A percentile compares a stretch with the other conserved stretches of the same genome.
Conservation (phyloP, 768 basidiomycete species). For the Leccinum boreale region DNA sequence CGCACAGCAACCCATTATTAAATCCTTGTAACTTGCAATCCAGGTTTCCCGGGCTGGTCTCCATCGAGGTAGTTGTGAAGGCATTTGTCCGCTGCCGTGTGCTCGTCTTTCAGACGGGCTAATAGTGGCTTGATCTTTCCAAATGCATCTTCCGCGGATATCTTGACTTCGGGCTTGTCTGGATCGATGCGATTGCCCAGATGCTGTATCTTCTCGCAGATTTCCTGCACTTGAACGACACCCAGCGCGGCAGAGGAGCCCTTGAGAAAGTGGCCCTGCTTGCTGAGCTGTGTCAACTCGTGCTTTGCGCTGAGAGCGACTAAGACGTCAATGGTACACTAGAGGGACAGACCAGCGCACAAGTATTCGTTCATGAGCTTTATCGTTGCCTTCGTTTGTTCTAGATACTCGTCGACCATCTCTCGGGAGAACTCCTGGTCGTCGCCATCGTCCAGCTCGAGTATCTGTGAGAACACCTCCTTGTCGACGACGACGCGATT, state of each 20-base stretch:
- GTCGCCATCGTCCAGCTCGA: slow-evolving; percentile 90
- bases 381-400: slow-evolving; percentile 77
- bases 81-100: slow-evolving; percentile 64
- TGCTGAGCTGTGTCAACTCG: slow-evolving; percentile 64
- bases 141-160: slow-evolving; percentile 53
- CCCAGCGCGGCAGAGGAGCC: slow-evolving; percentile 96
- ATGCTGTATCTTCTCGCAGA: slow-evolving; percentile 91
- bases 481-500: slow-evolving; percentile 59
- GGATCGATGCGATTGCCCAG: slow-evolving; percentile 56
- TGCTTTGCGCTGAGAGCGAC: slow-evolving; percentile 42
- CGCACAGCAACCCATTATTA: slow-evolving; percentile 11
- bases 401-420: slow-evolving; percentile 80
- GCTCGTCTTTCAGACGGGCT: slow-evolving; percentile 60
- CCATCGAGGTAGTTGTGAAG: slow-evolving; percentile 42
- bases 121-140: slow-evolving; percentile 56
- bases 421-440: slow-evolving; percentile 68
- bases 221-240: slow-evolving; percentile 71
- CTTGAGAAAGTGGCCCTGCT: slow-evolving; percentile 92
- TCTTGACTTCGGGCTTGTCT: slow-evolving; percentile 48
- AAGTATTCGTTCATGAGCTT: slow-evolving; percentile 70
- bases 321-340: slow-evolving; percentile 14
- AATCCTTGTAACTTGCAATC: slow-evolving; percentile 1
- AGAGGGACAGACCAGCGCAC: slow-evolving; percentile 49
- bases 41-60: background rate
- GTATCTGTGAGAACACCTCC: slow-evolving; percentile 80